Conservation (phyloP, 306 rosid species). For the Abrus precatorius region DNA sequence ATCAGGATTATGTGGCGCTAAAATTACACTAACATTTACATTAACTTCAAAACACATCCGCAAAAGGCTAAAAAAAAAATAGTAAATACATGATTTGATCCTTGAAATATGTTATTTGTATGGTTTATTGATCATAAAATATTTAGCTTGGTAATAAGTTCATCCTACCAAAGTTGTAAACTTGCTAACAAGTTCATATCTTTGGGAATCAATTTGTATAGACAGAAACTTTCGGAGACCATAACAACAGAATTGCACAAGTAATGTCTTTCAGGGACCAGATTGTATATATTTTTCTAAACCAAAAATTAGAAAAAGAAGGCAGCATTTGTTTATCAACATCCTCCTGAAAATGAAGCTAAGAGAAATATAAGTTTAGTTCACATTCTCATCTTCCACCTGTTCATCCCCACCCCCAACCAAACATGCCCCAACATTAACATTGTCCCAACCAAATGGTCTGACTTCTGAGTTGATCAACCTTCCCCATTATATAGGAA, state of each 20-base stretch:
- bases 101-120: neutral
- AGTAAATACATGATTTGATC: neutral
- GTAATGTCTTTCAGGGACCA: neutral
- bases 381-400: neutral
- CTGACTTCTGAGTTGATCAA: constrained; percentile 3
- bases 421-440: neutral
- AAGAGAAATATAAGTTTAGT: neutral
- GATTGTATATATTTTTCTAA: neutral
- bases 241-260: neutral
- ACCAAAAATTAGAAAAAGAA: neutral
- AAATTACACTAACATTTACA: constrained; percentile 8
- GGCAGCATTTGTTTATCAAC: neutral
- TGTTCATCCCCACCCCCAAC: neutral
- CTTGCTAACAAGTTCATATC: constrained; percentile 1
- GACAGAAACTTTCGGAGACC: neutral
- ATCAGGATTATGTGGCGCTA: constrained; percentile 14
- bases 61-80: neutral
- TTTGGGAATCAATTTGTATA: neutral
- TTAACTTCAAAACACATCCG: constrained; percentile 8
- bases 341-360: constrained; percentile 35
- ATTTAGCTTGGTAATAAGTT: neutral
- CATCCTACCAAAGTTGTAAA: neutral
- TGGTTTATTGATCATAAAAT: neutral
- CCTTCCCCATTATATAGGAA: neutral
- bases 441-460: constrained; percentile 13